Conservation (phyloP, 2,329 filamentous ascomycete species). For the Cordyceps militaris region DNA sequence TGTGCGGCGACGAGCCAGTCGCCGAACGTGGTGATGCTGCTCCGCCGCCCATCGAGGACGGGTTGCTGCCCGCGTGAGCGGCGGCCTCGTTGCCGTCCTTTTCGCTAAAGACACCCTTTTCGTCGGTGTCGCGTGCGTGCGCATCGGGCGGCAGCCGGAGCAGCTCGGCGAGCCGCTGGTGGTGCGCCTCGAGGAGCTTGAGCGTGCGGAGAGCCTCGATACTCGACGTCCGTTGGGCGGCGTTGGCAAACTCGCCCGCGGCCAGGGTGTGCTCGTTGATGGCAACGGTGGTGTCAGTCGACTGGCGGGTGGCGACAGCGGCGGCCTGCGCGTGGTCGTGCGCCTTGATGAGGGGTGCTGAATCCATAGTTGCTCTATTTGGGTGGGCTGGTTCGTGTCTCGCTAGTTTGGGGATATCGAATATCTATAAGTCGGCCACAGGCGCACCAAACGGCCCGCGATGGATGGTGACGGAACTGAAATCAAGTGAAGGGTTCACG, state of each 20-base stretch:
- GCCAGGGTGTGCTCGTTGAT: conserved; percentile 84
- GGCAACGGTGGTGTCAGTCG: conserved; percentile 69
- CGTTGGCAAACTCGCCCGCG: conserved; percentile 80
- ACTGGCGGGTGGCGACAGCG: conserved; percentile 68
- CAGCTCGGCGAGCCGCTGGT: conserved; percentile 73
- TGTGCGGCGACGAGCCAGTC: conserved; percentile 21
- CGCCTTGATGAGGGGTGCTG: conserved; percentile 49
- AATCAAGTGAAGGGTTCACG: background rate
- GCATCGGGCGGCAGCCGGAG: conserved; percentile 59
- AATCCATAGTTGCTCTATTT: conserved; percentile 26
- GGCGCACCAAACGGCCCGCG: conserved; percentile 8
- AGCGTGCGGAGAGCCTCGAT: conserved; percentile 75
- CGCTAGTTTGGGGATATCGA: background rate
- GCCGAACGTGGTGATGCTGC: conserved; percentile 21
- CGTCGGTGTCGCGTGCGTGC: conserved; percentile 24
- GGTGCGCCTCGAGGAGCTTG: conserved; percentile 78
- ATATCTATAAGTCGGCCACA: background rate
- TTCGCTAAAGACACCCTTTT: conserved; percentile 19
- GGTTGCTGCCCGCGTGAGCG: conserved; percentile 12
- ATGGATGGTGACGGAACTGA: background rate
- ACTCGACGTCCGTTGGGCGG: conserved; percentile 62
- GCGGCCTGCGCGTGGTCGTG: conserved; percentile 85
- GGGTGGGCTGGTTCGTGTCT: background rate
- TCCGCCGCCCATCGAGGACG: conserved; percentile 16
- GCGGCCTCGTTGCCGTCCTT: conserved; percentile 9